Evolutionary conservation across 2,329 filamentous ascomycete genomes (phyloP).

Genomic region (Raffaelea arxii): DNA sequence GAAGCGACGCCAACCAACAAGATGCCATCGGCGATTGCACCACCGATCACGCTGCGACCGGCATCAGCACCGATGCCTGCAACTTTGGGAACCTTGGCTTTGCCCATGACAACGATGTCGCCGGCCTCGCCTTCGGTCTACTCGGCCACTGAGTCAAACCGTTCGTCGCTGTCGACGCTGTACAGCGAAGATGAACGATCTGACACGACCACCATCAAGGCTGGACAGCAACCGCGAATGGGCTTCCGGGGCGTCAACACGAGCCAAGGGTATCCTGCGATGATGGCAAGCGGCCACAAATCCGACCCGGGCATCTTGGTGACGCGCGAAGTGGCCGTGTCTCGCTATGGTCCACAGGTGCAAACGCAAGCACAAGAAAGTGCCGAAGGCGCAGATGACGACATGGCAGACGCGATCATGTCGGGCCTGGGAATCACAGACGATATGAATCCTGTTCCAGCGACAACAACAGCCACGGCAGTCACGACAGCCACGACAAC

Average conservation of each 20-base stretch:
- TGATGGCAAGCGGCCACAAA: too few species aligned
- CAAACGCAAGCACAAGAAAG: too few species aligned
- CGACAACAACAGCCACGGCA: too few species aligned
- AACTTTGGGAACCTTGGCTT: neutral
- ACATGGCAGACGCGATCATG: neutral
- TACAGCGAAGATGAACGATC: slow-evolving; percentile 44
- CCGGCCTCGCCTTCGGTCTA: slow-evolving; percentile 7
- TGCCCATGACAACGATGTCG: neutral
- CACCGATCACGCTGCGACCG: neutral
- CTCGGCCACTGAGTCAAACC: slow-evolving; percentile 5
- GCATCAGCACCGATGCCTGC: neutral
- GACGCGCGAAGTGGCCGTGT: neutral
- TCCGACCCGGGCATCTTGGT: neutral
- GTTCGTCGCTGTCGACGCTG: slow-evolving; percentile 44
- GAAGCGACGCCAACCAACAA: neutral
- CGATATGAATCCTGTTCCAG: too few species aligned
- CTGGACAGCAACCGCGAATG: neutral
- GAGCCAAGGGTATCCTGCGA: too few species aligned
- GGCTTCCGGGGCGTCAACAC: neutral
- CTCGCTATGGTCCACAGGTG: neutral
- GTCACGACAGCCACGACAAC: too few species aligned
- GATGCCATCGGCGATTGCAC: too few species aligned
- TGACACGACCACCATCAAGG: slow-evolving; percentile 17
- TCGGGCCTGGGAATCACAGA: slow-evolving; percentile 4
- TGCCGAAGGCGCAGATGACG: neutral